Evolutionary conservation across 2,329 filamentous ascomycete genomes (phyloP), one percentile per base, ranked within the genome.

Genomic region (Tolypocladium inflatum): DNA sequence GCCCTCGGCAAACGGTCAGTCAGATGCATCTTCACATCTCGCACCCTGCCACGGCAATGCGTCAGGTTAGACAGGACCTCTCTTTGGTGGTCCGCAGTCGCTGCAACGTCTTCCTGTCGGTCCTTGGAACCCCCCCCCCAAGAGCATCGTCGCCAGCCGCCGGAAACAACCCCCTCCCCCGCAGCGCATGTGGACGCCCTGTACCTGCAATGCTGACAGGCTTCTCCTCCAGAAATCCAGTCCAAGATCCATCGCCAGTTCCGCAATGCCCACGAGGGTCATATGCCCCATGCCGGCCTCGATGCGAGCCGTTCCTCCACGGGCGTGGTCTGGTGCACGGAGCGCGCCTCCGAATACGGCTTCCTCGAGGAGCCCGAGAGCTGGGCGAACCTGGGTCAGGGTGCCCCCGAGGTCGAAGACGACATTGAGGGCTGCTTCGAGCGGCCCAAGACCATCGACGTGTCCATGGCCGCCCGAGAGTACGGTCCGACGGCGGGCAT

Each of bases 401-500:
- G 92, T 65, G 92, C 92, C 19, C 92, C 92, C 50, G 91, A 97
- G 73, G 93, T 95, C 61, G 93, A 96, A 66, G 90, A 95, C 64
- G 91, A 94, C 63, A 97, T 97, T 67, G 83, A 87, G 67, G 91
- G 92, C 59, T 94, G 89, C 76, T 97, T 97, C 71, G 80, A 87
- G 66, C 85, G 93, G 19, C 93, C 93, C 8, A 83, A 84, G 55
- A 82, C 80, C 50, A 90, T 97, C 66, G 85, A 94, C 65, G 83
- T 97, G 67, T 86, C 83, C 64, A 83, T 90, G 67, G 85, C 85
- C 61, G 88, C 89, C 45, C 81, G 92, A 69, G 93, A 97, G 74
- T 97, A 97, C 74, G 89, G 91, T 42, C 93, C 93, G 37, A 97
- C 92, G 6, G 91, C 93, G 43, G 93, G 93, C 67, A 97, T 97